Conservation (phyloP, 179 eudicot species). For the Gypsophila paniculata region DNA sequence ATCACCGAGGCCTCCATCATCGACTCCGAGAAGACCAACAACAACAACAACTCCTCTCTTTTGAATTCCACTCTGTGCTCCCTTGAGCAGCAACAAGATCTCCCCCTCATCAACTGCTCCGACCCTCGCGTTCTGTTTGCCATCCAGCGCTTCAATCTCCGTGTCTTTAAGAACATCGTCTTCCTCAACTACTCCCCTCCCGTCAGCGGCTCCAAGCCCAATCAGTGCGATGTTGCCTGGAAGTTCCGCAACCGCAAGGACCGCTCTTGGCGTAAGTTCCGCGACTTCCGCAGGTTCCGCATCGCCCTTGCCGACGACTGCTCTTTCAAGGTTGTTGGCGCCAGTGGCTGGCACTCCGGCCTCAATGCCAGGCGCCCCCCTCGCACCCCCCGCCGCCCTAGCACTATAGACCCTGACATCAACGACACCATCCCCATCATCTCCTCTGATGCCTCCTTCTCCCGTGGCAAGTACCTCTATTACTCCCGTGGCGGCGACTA, state of each 20-base stretch:
- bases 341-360: constrained; percentile 92
- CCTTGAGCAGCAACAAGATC: constrained; percentile 33
- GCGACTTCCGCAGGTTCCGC: constrained; percentile 88
- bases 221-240: constrained; percentile 93
- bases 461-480: constrained; percentile 71
- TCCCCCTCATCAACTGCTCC: constrained; percentile 60
- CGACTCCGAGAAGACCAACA: constrained; percentile 41
- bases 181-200: constrained; percentile 65
- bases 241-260: constrained; percentile 81
- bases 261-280: constrained; percentile 79
- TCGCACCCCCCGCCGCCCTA: constrained; percentile 32
- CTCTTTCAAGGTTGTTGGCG: constrained; percentile 48
- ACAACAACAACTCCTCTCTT: too few relatives aligned
- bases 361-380: constrained; percentile 69
- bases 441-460: constrained; percentile 49
- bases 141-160: constrained; percentile 65
- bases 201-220: constrained; percentile 58
- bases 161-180: constrained; percentile 53
- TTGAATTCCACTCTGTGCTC: constrained; percentile 42
- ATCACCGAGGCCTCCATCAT: constrained; percentile 54
- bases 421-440: constrained; percentile 74
- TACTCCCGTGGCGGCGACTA: constrained; percentile 94
- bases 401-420: constrained; percentile 53
- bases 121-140: constrained; percentile 71
- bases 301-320: constrained; percentile 66